These are phyloP conservation scores for Colletotrichum liaoningense DNA, from an alignment of 2,329 filamentous ascomycete species.

Conservation along the genomic window DNA sequence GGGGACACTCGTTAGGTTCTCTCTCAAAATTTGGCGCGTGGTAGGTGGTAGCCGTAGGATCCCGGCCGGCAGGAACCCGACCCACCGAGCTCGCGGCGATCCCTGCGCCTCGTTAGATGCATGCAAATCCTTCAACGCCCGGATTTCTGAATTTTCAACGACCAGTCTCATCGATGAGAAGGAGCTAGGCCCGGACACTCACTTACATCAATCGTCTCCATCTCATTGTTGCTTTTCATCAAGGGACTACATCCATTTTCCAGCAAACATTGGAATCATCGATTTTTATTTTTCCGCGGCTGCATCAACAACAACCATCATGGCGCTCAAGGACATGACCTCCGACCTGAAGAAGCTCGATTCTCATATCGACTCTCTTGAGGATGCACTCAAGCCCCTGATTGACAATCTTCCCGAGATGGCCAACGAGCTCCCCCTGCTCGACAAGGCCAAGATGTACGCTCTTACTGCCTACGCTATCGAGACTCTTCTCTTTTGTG, in stretches of 20 bases:
- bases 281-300: neutral
- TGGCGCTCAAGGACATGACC: constrained; percentile 66
- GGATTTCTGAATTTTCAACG: constrained; percentile 34
- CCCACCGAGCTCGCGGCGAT: constrained; percentile 13
- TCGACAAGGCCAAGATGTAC: constrained; percentile 95
- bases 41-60: constrained; percentile 18
- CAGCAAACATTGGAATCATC: too few species aligned
- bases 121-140: constrained; percentile 20
- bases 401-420: constrained; percentile 74
- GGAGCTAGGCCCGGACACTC: neutral
- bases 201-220: neutral
- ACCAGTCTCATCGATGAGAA: constrained; percentile 8
- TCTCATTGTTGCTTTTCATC: neutral
- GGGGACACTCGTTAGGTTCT: constrained; percentile 15
- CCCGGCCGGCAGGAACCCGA: constrained; percentile 16
- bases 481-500: constrained; percentile 90
- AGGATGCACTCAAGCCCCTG: constrained; percentile 80
- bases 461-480: constrained; percentile 89
- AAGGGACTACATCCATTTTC: too few species aligned
- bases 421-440: constrained; percentile 84
- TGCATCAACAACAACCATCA: constrained; percentile 36
- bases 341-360: constrained; percentile 80
- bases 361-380: constrained; percentile 81
- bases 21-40: constrained; percentile 29
- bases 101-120: constrained; percentile 26